Evolutionary conservation across 2,329 filamentous ascomycete genomes (phyloP).

Genomic region (Trichoderma sp.): DNA sequence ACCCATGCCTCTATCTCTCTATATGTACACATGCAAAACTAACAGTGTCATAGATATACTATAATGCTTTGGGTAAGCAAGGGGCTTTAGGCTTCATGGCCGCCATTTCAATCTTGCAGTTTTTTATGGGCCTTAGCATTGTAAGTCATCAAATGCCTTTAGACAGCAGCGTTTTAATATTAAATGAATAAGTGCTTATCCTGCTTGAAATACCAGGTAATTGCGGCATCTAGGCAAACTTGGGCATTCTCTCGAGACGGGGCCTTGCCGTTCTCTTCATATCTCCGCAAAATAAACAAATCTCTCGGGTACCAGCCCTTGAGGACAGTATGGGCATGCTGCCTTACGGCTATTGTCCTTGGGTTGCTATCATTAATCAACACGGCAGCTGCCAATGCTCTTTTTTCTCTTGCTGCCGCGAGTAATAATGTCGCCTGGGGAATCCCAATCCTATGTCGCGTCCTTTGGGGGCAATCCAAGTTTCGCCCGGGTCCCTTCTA

Average conservation of each 20-base stretch:
- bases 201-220: not conserved
- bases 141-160: not conserved
- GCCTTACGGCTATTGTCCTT: not conserved
- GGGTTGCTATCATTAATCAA: slow-evolving; percentile 5
- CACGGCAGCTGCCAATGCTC: slow-evolving; percentile 2
- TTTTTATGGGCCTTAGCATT: slow-evolving; percentile 14
- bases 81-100: slow-evolving; percentile 13
- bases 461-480: slow-evolving; percentile 4
- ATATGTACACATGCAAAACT: too few relatives aligned
- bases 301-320: not conserved
- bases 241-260: slow-evolving; percentile 16
- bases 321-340: slow-evolving; percentile 5
- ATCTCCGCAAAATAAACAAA: slow-evolving; percentile 1
- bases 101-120: slow-evolving; percentile 1
- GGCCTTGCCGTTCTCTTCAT: slow-evolving; percentile 2
- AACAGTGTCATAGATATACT: not conserved
- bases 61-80: slow-evolving; percentile 4
- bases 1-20: too few relatives aligned
- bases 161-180: not conserved
- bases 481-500: slow-evolving; percentile 13
- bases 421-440: slow-evolving; percentile 7
- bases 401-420: slow-evolving; percentile 1
- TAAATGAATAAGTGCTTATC: not conserved
- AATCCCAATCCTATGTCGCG: slow-evolving; percentile 1
- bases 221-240: slow-evolving; percentile 9